Evolutionary conservation across 179 eudicot species (phyloP).

Genomic region (Silene coronaria): DNA sequence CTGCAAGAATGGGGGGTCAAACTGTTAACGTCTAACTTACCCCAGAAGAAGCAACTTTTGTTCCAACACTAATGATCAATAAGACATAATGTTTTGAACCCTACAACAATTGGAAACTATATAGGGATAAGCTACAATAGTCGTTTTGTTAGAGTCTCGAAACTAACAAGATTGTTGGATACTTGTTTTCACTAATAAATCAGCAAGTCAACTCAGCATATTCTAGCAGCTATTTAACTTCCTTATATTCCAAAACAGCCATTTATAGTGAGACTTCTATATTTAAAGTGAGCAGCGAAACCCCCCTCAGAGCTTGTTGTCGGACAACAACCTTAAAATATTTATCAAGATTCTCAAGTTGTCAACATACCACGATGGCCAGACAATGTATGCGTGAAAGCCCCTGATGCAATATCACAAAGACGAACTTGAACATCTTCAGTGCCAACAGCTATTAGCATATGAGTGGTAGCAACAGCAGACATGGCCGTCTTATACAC

Average conservation of each 20-base stretch:
- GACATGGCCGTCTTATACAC: slow-evolving; percentile 92
- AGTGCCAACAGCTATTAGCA: slow-evolving; percentile 91
- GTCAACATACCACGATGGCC: slow-evolving; percentile 90
- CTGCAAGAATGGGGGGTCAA: neutral
- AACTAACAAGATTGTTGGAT: neutral
- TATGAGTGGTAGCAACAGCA: slow-evolving; percentile 74
- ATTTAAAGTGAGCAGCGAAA: neutral
- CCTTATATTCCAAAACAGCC: neutral
- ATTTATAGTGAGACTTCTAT: neutral
- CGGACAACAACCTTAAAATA: neutral
- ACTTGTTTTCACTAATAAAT: no score
- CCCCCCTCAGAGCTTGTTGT: neutral
- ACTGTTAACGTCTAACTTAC: no score
- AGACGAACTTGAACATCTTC: slow-evolving; percentile 99
- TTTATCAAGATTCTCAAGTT: neutral
- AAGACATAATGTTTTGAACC: neutral
- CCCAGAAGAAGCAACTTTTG: neutral
- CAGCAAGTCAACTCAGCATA: neutral
- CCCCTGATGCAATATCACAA: slow-evolving; percentile 97
- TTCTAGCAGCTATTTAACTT: neutral
- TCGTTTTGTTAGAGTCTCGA: neutral
- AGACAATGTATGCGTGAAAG: slow-evolving; percentile 93
- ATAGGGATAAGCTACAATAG: neutral
- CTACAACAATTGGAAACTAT: neutral
- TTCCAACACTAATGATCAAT: neutral